Base-by-base conservation (phyloP, 305 asterid genomes). In the Fraxinus angustifolia region DNA sequence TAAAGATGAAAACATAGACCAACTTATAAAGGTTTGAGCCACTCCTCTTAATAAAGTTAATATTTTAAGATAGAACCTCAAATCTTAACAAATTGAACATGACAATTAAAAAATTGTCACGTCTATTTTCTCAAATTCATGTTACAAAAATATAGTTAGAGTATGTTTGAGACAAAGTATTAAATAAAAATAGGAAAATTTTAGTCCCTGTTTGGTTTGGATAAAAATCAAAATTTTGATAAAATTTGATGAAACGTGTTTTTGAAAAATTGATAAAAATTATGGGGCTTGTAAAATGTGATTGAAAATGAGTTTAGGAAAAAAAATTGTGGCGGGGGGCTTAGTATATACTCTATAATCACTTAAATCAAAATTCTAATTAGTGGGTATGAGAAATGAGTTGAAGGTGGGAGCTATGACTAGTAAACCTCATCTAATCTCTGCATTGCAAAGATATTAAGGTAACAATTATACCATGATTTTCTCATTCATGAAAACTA, bases 401-500 rank as follows among this genome's bases (percentile, higher is more conserved):
- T 67, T 16, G 40, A 6, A 31, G 75, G 45, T 71, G 45, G 75
- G 75, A 71, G 26, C 75, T 33, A 71, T 33, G 75, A 71, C 75
- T 71, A 6, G 2, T 71, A 71, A 50, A 83, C 80, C 79, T 45
- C 84, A 82, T 83, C 83, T 78, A 70, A 82, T 87, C 28, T 35
- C 42, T 67, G 33, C 31, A 28, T 30, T 78, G 53, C 40, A 75
- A 84, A 76, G 82, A 77, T 82, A 79, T 30, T 84, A 60, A 82
- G 77, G 79, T 35, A 21, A 71, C 42, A 83, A 68, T 84, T 35
- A 36, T 35, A 42, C 62, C 78, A 62, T 73, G 77, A 65, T 23
- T 81, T 50, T 84, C 53, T 14, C 42, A 12, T 73, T 79, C 70
- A 7, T 76, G 90, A 89, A 81, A 89, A 88, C 58, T 21, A 83